phyloP scores from a whole-genome alignment of 306 rosid species.

The Mucuna pruriens region DNA sequence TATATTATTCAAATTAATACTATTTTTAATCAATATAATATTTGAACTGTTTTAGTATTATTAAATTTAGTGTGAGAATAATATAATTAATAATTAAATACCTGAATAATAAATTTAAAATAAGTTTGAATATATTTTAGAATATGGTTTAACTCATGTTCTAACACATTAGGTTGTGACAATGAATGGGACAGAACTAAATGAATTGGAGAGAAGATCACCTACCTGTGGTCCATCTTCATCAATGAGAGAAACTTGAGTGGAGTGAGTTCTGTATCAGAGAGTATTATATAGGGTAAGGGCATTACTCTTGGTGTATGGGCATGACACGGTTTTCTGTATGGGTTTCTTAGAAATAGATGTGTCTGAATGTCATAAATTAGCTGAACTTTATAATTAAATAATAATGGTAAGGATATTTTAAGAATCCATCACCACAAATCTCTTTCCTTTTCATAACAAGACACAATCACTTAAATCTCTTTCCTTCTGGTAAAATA shows the following conservation, averaged over 20 bases:
- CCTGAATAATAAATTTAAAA: too few species aligned
- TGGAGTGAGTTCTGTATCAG: not conserved
- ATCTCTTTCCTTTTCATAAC: not conserved
- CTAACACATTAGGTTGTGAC: too few species aligned
- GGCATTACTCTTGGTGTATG: not conserved
- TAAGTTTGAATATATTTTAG: too few species aligned
- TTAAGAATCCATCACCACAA: not conserved
- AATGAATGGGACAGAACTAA: conserved; percentile 34
- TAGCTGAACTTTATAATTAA: not conserved
- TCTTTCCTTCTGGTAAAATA: not conserved
- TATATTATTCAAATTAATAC: too few species aligned
- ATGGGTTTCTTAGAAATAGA: not conserved
- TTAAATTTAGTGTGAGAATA: too few species aligned
- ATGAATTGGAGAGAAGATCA: conserved; percentile 33
- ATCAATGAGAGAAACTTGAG: conserved; percentile 17
- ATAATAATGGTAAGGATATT: not conserved
- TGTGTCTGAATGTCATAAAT: not conserved
- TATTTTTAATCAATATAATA: too few species aligned
- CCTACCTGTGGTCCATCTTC: conserved; percentile 44
- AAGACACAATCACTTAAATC: not conserved
- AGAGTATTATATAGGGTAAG: not conserved
- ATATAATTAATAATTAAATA: too few species aligned
- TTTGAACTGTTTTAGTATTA: too few species aligned
- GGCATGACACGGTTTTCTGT: not conserved
- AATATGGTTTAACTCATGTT: too few species aligned